Percentiles rank a stretch among this genome's conserved stretches.
phyloP scores from a whole-genome alignment of 1,284 basidiomycete genomes.

The Melampsora americana region DNA sequence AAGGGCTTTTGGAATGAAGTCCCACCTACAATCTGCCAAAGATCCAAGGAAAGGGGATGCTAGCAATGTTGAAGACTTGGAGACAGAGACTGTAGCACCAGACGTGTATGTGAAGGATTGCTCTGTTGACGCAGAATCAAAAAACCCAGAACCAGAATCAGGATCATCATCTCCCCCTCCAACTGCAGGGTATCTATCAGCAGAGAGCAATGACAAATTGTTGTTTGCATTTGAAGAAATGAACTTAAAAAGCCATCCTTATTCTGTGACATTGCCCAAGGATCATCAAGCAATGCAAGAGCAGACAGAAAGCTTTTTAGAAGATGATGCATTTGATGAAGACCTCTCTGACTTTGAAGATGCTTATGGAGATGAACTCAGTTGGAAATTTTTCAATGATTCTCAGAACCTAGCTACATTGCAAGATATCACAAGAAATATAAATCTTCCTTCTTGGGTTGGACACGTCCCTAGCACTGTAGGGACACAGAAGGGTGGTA shows the following conservation, averaged over 20 bases:
- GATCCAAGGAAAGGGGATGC: no score
- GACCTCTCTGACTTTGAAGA: no score
- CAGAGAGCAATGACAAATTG: background rate
- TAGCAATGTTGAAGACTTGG: background rate
- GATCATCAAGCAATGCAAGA: background rate
- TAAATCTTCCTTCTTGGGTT: conserved; percentile 25
- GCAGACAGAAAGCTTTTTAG: no score
- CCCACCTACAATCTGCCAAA: no score
- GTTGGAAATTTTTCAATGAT: no score
- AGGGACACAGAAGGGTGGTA: no score
- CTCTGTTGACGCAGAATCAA: background rate
- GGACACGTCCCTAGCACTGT: conserved; percentile 12
- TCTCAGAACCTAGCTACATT: no score
- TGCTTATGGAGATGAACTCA: no score
- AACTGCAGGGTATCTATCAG: background rate
- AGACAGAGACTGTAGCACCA: background rate
- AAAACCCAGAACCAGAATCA: background rate
- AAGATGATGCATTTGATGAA: no score
- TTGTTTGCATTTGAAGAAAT: no score
- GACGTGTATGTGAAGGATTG: background rate
- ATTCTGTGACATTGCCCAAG: background rate
- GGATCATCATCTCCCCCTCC: background rate
- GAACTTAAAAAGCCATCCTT: background rate
- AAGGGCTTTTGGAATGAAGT: no score
- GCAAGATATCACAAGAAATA: no score